These are phyloP conservation scores for Pseudogymnoascus verrucosus DNA, from an alignment of 2,329 filamentous ascomycete genomes.

Conservation along the genomic window DNA sequence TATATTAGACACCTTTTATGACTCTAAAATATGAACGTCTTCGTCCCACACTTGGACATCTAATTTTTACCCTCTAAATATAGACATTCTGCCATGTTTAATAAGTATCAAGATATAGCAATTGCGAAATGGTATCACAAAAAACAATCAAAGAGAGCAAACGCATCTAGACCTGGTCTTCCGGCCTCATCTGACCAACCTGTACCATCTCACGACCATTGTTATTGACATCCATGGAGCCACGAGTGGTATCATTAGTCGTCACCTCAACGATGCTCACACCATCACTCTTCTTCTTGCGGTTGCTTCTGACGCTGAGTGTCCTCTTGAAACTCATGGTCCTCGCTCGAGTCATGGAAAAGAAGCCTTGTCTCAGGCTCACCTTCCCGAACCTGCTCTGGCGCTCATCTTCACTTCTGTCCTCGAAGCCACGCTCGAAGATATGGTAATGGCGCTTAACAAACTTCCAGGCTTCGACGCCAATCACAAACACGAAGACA, in stretches of 20 bases:
- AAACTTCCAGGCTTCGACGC: slow-evolving; percentile 56
- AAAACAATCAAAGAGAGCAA: not conserved
- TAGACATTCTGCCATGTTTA: not conserved
- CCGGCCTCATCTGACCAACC: not conserved
- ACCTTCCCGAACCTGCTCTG: slow-evolving; percentile 15
- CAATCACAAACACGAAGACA: slow-evolving; percentile 49
- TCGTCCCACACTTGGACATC: not conserved
- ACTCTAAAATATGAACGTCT: not conserved
- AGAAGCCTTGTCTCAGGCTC: slow-evolving; percentile 27
- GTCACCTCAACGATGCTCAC: not conserved
- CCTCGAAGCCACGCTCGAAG: slow-evolving; percentile 25
- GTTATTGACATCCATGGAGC: not conserved
- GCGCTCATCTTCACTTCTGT: slow-evolving; percentile 13
- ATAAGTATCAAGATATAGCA: not conserved
- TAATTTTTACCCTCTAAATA: not conserved
- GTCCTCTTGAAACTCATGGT: slow-evolving; percentile 12
- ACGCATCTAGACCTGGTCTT: not conserved
- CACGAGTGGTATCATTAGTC: not conserved
- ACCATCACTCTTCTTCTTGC: not conserved
- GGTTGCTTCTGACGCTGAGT: not conserved
- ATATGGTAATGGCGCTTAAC: slow-evolving; percentile 39
- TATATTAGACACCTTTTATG: not conserved
- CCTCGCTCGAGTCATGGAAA: slow-evolving; percentile 25
- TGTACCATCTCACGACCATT: not conserved
- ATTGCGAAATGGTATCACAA: slow-evolving; percentile 3